Conservation (phyloP, 2,329 filamentous ascomycete genomes). For the Penicillium sp. region DNA sequence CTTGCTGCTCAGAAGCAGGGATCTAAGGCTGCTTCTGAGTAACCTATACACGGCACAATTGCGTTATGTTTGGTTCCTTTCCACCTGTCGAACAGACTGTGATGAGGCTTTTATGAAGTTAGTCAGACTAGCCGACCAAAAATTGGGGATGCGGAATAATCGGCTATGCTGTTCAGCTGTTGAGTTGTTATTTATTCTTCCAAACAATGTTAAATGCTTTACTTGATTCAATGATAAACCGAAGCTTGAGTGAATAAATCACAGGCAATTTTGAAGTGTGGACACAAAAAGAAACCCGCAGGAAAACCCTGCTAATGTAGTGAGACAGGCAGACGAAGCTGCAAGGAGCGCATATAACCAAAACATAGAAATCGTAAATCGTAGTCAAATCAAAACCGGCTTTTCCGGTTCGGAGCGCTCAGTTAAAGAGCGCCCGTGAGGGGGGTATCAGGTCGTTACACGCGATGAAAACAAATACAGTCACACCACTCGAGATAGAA, state of each 20-base stretch:
- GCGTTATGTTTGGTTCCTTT: too few relatives aligned
- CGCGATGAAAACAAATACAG: slow-evolving; percentile 9
- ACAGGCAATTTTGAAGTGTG: slow-evolving; percentile 1
- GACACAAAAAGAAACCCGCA: not conserved
- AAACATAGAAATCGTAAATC: slow-evolving; percentile 22
- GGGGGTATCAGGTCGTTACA: slow-evolving; percentile 26
- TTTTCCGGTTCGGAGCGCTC: slow-evolving; percentile 6
- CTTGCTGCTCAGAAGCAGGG: not conserved
- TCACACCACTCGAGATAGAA: not conserved
- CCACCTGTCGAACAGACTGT: not conserved
- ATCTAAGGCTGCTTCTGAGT: not conserved
- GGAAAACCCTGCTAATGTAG: not conserved
- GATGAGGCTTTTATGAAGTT: not conserved
- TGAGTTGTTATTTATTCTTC: slow-evolving; percentile 3
- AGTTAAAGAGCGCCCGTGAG: slow-evolving; percentile 15
- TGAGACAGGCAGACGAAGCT: not conserved
- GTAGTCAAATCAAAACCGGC: slow-evolving; percentile 12
- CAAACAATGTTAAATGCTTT: not conserved
- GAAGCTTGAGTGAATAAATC: not conserved
- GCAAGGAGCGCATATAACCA: slow-evolving; percentile 1
- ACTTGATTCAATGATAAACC: not conserved
- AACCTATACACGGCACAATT: not conserved
- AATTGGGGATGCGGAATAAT: not conserved
- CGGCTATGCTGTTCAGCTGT: not conserved
- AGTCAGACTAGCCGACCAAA: not conserved